Evolutionary conservation across 441 rosid genomes (phyloP), one percentile per base, ranked within the genome.

Genomic region (Brassica balearica): DNA sequence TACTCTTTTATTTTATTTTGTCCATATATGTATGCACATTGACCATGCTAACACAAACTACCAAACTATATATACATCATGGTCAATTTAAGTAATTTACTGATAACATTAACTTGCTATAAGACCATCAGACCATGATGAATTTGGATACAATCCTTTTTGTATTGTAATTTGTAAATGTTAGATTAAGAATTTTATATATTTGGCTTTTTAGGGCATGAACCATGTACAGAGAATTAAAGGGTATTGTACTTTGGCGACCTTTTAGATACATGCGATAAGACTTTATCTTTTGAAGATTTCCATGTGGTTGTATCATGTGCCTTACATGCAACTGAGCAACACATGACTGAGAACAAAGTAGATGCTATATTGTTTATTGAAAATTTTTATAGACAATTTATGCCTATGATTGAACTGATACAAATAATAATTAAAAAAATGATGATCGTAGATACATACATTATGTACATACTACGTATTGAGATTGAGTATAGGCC

Each of bases 281-380:
- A 61, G 58, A 68, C 36, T 68, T 69, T 43, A 58, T 22, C 69
- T 74, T 80, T 70, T 59, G 65, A 70, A 65, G 36, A 70, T 71
- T 14, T 74, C 51, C 17, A 75, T 70, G 73, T 80, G 76, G 64
- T 67, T 68, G 22, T 63, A 75, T 80, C 69, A 80, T 43, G 79
- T 80, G 76, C 72, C 79, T 65, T 69, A 15, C 79, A 80, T 74
- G 79, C 71, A 69, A 68, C 6, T 63, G 70, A 29, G 34, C 74
- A 53, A 38, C 72, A 51, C 8, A 56, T 56, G 72, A 58, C 63
- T 22, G 29, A 65, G 62, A 71, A 38, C 32, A 19, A 25, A 51
- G 12, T 69, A 12, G 22, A 12, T 25, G 46, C 36, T 22, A 12
- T 27, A 22, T 32, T 27, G 8, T 7, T 12, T 19, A 20, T 25